phyloP scores from a whole-genome alignment of 805 yeast species.

The Pichia membranifaciens region DNA sequence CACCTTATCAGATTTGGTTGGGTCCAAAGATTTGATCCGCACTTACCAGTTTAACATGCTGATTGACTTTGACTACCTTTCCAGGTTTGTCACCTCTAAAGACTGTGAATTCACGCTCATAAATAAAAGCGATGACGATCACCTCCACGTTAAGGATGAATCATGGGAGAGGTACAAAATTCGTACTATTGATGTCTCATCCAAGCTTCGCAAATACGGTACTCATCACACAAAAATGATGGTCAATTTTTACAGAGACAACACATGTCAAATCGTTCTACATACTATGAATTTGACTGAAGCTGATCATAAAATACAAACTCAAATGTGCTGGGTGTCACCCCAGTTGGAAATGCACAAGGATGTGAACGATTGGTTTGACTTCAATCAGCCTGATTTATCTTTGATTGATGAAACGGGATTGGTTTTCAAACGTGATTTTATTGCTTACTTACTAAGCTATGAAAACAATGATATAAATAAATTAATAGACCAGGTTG shows the following conservation, averaged over 20 bases:
- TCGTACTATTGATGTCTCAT: conserved; percentile 26
- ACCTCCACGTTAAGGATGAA: conserved; percentile 32
- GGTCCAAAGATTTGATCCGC: conserved; percentile 19
- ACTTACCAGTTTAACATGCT: conserved; percentile 32
- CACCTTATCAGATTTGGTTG: conserved; percentile 24
- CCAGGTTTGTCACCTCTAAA: conserved; percentile 19
- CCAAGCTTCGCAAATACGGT: conserved; percentile 29
- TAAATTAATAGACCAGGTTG: conserved; percentile 28
- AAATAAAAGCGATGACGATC: conserved; percentile 28
- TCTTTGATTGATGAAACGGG: conserved; percentile 16
- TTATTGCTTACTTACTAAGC: conserved; percentile 38
- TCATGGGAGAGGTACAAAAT: conserved; percentile 18
- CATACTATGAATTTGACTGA: conserved; percentile 56
- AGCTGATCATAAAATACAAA: conserved; percentile 49
- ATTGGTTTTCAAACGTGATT: conserved; percentile 38
- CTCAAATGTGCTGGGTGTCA: conserved; percentile 64
- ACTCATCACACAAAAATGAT: conserved; percentile 67
- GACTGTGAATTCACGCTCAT: conserved; percentile 24
- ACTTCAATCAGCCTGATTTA: conserved; percentile 6
- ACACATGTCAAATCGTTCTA: conserved; percentile 44
- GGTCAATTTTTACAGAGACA: conserved; percentile 47
- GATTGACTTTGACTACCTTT: conserved; percentile 26
- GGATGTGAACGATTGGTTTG: neutral
- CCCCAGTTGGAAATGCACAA: conserved; percentile 32
- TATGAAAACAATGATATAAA: conserved; percentile 34